Conservation (phyloP, 345 rosid genomes). For the Tarenaya hassleriana region DNA sequence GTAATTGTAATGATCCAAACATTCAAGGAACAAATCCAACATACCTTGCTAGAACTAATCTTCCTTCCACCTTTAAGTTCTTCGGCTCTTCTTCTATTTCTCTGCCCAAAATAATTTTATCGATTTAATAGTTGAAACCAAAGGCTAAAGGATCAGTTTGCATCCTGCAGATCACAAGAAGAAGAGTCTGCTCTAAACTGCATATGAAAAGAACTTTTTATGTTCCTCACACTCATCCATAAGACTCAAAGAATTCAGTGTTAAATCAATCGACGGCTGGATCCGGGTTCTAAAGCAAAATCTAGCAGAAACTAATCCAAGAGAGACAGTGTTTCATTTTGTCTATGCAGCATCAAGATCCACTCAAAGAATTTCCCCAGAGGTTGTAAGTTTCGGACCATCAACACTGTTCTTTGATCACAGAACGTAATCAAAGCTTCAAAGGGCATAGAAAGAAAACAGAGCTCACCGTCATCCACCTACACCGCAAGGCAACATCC, state of each 20-base stretch:
- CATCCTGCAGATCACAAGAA: slow-evolving; percentile 6
- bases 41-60: slow-evolving; percentile 60
- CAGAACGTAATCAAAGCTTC: no score
- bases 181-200: slow-evolving; percentile 3
- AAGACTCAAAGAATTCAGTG: background rate
- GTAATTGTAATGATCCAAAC: background rate
- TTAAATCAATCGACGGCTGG: background rate
- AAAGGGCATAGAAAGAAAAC: background rate
- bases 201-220: slow-evolving; percentile 1
- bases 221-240: slow-evolving; percentile 3
- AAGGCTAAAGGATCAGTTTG: background rate
- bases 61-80: slow-evolving; percentile 57
- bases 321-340: background rate
- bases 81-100: slow-evolving; percentile 83
- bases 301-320: background rate
- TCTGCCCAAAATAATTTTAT: slow-evolving; percentile 37
- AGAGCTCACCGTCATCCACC: slow-evolving; percentile 80
- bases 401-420: no score
- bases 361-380: no score
- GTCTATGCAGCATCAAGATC: background rate
- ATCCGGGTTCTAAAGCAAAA: background rate
- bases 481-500: slow-evolving; percentile 95
- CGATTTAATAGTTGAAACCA: background rate
- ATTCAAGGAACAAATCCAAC: slow-evolving; percentile 4
- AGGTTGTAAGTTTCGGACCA: no score